Conservation (phyloP, 2,329 filamentous ascomycete genomes). For the Aspergillus nomiae region DNA sequence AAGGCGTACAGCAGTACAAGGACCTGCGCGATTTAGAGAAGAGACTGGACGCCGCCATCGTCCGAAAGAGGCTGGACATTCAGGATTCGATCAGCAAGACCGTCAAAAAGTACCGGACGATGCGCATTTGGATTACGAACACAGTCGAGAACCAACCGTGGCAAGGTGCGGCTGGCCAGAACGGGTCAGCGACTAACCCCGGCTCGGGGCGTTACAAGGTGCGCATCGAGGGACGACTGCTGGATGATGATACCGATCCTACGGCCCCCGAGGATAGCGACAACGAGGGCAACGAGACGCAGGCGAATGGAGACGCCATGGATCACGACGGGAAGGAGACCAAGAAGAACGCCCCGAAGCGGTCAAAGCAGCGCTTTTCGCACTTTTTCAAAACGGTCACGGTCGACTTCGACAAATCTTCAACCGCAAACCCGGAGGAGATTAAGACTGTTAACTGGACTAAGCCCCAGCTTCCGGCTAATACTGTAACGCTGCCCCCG, state of each 20-base stretch:
- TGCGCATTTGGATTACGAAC: slow-evolving; percentile 94
- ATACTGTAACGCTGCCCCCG: slow-evolving; percentile 57
- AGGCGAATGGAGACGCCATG: slow-evolving; percentile 54
- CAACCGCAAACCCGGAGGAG: slow-evolving; percentile 44
- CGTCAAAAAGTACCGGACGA: slow-evolving; percentile 76
- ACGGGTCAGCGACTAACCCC: slow-evolving; percentile 57
- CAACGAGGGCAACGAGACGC: slow-evolving; percentile 39
- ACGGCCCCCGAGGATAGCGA: slow-evolving; percentile 54
- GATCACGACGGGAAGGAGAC: slow-evolving; percentile 57
- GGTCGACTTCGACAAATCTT: slow-evolving; percentile 53
- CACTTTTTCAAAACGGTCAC: slow-evolving; percentile 56
- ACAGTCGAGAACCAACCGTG: slow-evolving; percentile 92
- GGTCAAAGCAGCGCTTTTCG: slow-evolving; percentile 45
- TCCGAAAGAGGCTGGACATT: slow-evolving; percentile 89
- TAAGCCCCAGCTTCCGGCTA: slow-evolving; percentile 65
- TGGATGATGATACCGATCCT: slow-evolving; percentile 67
- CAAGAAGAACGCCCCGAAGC: slow-evolving; percentile 32
- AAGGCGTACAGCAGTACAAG: slow-evolving; percentile 79
- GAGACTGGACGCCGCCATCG: slow-evolving; percentile 86
- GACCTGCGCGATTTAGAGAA: slow-evolving; percentile 84
- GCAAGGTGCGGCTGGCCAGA: slow-evolving; percentile 88
- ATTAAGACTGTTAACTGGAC: slow-evolving; percentile 74
- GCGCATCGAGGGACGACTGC: slow-evolving; percentile 84
- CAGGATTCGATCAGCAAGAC: slow-evolving; percentile 76
- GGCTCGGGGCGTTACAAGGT: slow-evolving; percentile 67